Base-by-base conservation (phyloP, 169 alveolate genomes). In the Plasmodium falciparum region DNA sequence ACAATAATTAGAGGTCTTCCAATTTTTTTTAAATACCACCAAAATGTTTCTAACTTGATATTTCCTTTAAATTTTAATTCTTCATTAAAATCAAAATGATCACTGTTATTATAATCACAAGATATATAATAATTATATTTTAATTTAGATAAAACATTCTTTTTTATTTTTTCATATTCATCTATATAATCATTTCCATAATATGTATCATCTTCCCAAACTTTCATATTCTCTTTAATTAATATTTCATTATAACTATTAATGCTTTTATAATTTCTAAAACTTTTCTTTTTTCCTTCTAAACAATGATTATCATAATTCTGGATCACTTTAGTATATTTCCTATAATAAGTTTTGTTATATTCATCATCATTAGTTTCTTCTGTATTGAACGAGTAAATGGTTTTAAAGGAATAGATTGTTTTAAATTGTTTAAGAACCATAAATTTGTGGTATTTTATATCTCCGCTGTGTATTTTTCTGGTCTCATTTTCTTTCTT, bases 11-110 rank as follows among this genome's bases (percentile, higher is more conserved):
- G 22, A 4, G 58, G 15, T 11, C 39, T 65, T 8, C 92, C 92
- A 43, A 86, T n/a, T 24, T 49, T 86, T 8, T 33, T 29, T 3
- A 86, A 65, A 65, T 71, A 86, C 92, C 92, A 86, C 12, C n/a
- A 20, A 33, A 71, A 86, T 3, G 92, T 86, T 24, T 86, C 73
- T 33, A 65, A 61, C 49, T 86, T 70, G 1, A 86, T 73, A 54
- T 86, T 86, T 12, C 92, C 92, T 45, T 43, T 59, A 24, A 61
- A 39, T 7, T 66, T 63, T n/a, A n/a, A 73, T 45, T 86, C 76
- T 24, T 72, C 76, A 2, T 50, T 75, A 39, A 45, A 45, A 13
- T 65, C 73, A 22, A 8, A 47, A 3, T 17, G 49, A 2, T n/a
- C 13, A 13, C 15, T 11, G 2, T 33, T 26, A 15, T n/a, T 52